These are phyloP conservation scores for Hemisphaericaspora xylanilytica DNA, from an alignment of 1,139 yeast species.

Conservation along the genomic window DNA sequence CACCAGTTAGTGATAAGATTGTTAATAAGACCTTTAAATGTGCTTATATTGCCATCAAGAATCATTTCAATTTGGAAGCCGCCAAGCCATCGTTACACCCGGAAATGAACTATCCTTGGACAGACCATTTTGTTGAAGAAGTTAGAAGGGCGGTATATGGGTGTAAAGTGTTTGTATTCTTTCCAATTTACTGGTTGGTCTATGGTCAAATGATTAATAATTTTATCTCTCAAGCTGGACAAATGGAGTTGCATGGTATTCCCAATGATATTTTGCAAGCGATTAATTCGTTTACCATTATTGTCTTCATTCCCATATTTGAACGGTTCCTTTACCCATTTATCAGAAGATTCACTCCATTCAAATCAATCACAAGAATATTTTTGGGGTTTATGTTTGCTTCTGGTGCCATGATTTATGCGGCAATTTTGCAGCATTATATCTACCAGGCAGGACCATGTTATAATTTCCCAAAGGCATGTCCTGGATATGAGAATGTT, in stretches of 20 bases:
- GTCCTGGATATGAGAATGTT: slow-evolving; percentile 29
- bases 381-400: slow-evolving; percentile 72
- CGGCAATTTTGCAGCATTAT: slow-evolving; percentile 74
- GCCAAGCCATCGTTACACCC: slow-evolving; percentile 55
- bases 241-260: slow-evolving; percentile 58
- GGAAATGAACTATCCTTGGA: slow-evolving; percentile 48
- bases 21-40: slow-evolving; percentile 54
- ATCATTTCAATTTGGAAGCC: slow-evolving; percentile 48
- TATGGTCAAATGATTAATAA: slow-evolving; percentile 65
- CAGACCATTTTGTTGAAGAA: slow-evolving; percentile 60
- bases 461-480: slow-evolving; percentile 53
- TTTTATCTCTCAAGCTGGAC: slow-evolving; percentile 61
- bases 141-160: slow-evolving; percentile 55
- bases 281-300: slow-evolving; percentile 57
- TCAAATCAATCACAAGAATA: slow-evolving; percentile 70
- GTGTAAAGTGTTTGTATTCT: slow-evolving; percentile 60
- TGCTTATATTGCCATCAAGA: slow-evolving; percentile 42
- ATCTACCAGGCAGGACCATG: slow-evolving; percentile 77
- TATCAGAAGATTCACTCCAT: slow-evolving; percentile 53
- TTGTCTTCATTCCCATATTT: slow-evolving; percentile 58
- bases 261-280: slow-evolving; percentile 67
- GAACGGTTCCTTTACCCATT: slow-evolving; percentile 53
- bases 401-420: slow-evolving; percentile 67
- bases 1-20: slow-evolving; percentile 62
- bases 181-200: slow-evolving; percentile 63